Evolutionary conservation across 768 basidiomycete species (phyloP), one percentile per base, ranked within the genome.

Genomic region (Mycena kentingensis): DNA sequence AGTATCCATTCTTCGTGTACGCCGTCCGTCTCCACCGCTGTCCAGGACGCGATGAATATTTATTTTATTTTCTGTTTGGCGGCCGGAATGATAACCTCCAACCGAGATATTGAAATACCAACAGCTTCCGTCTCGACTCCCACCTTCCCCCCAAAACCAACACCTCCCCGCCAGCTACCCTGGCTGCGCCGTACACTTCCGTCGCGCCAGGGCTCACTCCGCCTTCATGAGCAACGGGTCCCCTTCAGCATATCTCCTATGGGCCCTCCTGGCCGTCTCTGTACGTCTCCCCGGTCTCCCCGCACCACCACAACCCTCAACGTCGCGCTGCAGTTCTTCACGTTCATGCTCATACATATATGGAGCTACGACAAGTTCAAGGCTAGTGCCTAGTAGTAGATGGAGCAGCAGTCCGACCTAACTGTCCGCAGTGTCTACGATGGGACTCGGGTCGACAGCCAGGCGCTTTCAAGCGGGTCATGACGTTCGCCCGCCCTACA

Each of bases 391-490:
- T 22, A 19, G 19, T 15, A 27, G 5, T 5, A 13, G 3, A 25
- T 24, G 31, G 18, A 21, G 5, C 19, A 7, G 15, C 21, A 16
- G 38, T 15, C 39, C 43, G 16, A 51, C 38, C 31, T 29, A 19
- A 28, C 21, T 21, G 41, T 19, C 19, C 26, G 10, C 41, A 59
- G 55, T 90, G 90, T 68, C 68, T 90, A 39, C 78, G 73, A 67
- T 90, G 88, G 88, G 77, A 82, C 64, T 77, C 83, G 13, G 88
- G 87, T 28, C 77, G 87, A 46, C 87, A 88, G 65, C 87, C 86
- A 51, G 90, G 90, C 50, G 83, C 90, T 12, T 93, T 93, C 79
- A 91, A 88, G 71, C 79, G 91, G 45, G 78, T 93, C 64, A 93
- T 93, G 90, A 92, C 88, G 88, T 90, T 64, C 64, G 83, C 75